A percentile compares a stretch with the other conserved stretches of the same genome.
Evolutionary conservation across 2,329 filamentous ascomycete genomes (phyloP).

Genomic region (Phaeosphaeriaceae sp.): DNA sequence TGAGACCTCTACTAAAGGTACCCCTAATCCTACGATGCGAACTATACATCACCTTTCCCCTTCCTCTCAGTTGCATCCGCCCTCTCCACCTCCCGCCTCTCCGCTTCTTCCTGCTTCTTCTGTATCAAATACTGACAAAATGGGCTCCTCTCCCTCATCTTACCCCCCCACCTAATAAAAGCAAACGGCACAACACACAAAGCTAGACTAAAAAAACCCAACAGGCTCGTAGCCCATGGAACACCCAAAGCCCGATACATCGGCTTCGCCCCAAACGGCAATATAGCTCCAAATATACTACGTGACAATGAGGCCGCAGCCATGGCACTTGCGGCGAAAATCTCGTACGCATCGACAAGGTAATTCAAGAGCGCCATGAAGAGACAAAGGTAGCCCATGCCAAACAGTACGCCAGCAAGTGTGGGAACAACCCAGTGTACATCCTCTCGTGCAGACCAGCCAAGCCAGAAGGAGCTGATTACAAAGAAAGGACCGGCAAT

Average conservation of each 20-base stretch:
- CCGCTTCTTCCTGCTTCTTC: constrained; percentile 43
- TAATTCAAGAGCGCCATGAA: constrained; percentile 67
- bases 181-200: constrained; percentile 64
- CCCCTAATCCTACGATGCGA: no score
- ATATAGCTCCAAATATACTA: constrained; percentile 73
- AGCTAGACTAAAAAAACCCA: constrained; percentile 57
- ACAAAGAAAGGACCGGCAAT: constrained; percentile 69
- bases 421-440: constrained; percentile 55
- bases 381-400: constrained; percentile 56
- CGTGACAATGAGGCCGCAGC: constrained; percentile 84
- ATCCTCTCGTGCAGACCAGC: constrained; percentile 47
- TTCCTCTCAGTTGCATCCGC: constrained; percentile 6
- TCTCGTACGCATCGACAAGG: constrained; percentile 69
- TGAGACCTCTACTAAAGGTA: no score
- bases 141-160: constrained; percentile 62
- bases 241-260: constrained; percentile 74
- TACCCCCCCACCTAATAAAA: constrained; percentile 62
- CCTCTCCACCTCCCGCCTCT: constrained; percentile 25
- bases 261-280: constrained; percentile 55
- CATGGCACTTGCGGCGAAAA: constrained; percentile 77
- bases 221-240: constrained; percentile 66
- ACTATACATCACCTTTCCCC: constrained; percentile 21
- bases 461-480: constrained; percentile 51
- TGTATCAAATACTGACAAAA: constrained; percentile 66
- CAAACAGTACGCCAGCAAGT: constrained; percentile 51